Evolutionary conservation across 2,329 filamentous ascomycete species (phyloP), one percentile per base, ranked within the genome.

Genomic region (Akanthomyces uredinophilus): DNA sequence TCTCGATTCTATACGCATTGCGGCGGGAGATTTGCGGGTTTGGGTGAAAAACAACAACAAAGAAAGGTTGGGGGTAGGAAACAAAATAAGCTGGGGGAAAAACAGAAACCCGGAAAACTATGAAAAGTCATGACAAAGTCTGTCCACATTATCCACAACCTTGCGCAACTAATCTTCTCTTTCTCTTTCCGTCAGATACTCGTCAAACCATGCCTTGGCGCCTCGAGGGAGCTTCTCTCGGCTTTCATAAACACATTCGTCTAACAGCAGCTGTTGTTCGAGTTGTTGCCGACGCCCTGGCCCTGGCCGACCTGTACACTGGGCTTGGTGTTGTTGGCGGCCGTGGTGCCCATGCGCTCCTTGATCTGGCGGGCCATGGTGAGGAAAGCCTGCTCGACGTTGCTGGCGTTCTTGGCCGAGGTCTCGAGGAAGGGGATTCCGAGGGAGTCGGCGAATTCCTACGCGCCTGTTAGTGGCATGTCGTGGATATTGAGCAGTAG

Each of bases 331-430:
- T 98, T 98, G 82, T 93, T 93, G 68, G 90, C 90, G 50, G 91
- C 89, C 66, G 94, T 95, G 70, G 92, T 96, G 72, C 95, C 95
- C 94, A 99, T 99, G 74, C 95, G 90, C 83, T 98, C 94, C 87
- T 99, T 99, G 83, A 99, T 99, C 81, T 99, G 95, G 78, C 95
- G 90, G 71, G 95, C 95, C 95, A 99, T 99, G 77, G 95, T 99
- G 81, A 99, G 81, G 89, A 99, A 99, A 74, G 95, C 94, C 81
- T 99, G 95, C 83, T 99, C 95, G 77, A 99, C 95, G 78, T 99
- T 99, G 81, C 91, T 96, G 69, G 95, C 94, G 81, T 96, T 98
- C 90, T 99, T 99, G 74, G 95, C 95, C 47, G 95, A 99, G 20
- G 95, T 99, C 86, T 99, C 95, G 75, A 99, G 90, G 89, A 99